Evolutionary conservation across 2,329 filamentous ascomycete genomes (phyloP).

Genomic region (Fusarium chaquense): DNA sequence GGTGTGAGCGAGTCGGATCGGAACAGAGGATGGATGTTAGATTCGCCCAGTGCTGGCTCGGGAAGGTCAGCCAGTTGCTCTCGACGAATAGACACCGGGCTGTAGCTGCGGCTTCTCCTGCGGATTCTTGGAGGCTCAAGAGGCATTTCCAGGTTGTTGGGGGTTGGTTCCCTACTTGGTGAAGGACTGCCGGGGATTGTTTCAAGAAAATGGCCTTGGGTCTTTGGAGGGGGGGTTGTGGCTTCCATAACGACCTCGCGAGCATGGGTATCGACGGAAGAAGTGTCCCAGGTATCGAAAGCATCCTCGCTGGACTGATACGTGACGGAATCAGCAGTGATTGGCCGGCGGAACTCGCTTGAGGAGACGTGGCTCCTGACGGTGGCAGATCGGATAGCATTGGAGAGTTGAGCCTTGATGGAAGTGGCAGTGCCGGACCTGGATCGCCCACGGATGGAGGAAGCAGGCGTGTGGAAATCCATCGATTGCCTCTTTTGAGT

Average conservation of each 20-base stretch:
- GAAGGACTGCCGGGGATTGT: slow-evolving; percentile 77
- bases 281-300: slow-evolving; percentile 83
- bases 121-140: slow-evolving; percentile 62
- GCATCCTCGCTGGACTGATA: slow-evolving; percentile 65
- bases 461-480: slow-evolving; percentile 57
- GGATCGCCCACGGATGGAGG: slow-evolving; percentile 54
- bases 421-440: slow-evolving; percentile 43
- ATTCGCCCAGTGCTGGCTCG: slow-evolving; percentile 61
- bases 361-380: slow-evolving; percentile 68
- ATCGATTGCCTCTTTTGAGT: slow-evolving; percentile 52
- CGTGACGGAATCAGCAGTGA: slow-evolving; percentile 62
- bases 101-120: slow-evolving; percentile 65
- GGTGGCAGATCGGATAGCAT: slow-evolving; percentile 65
- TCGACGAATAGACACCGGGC: slow-evolving; percentile 55
- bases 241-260: slow-evolving; percentile 68
- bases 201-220: slow-evolving; percentile 70
- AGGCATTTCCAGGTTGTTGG: slow-evolving; percentile 66
- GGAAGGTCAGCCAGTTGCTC: slow-evolving; percentile 65
- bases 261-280: slow-evolving; percentile 71
- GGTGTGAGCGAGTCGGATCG: slow-evolving; percentile 77
- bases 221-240: slow-evolving; percentile 58
- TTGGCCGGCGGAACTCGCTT: slow-evolving; percentile 57
- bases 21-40: slow-evolving; percentile 83
- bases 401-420: slow-evolving; percentile 57
- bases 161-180: slow-evolving; percentile 73